Base-by-base conservation (phyloP, 108 stramenopile species). In the Schizochytrium sp. region DNA sequence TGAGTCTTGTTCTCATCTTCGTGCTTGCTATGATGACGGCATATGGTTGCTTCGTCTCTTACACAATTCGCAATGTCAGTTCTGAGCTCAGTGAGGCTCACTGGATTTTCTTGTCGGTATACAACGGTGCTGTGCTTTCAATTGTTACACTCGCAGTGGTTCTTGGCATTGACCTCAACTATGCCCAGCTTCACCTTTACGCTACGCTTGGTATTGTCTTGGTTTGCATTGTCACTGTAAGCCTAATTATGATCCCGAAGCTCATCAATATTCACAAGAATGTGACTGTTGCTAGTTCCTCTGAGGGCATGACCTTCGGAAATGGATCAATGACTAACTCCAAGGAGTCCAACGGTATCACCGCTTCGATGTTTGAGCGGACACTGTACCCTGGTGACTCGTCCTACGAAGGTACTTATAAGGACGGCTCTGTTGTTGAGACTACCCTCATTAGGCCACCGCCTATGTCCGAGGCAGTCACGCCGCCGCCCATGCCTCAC, bases 41-140 rank as follows among this genome's bases (percentile, higher is more conserved):
- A 4, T 64, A 64, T 42, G 61, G 61, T 42, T 64, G 61, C 61
- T 64, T 64, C 19, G 61, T 64, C 61, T 64, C 61, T 38, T 64
- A 42, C 61, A 38, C 38, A 42, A 64, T 64, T 42, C 61, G 61
- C 61, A 64, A 64, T 42, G 61, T 64, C 17, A 64, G 61, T 42
- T 64, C 61, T 4, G 61, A 64, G 61, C 61, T 64, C 61, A 64
- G 61, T 13, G 61, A 64, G 61, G 8, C 61, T 38, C 61, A 42
- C 8, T 64, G 61, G 61, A 64, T 64, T 13, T 64, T 64, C 12
- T 10, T 64, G 8, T 64, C 61, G 41, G 61, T 64, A 38, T 64
- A 64, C 61, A 64, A 64, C 42, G 61, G 61, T 64, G 61, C 61
- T 64, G 41, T 64, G 61, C 12, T 64, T 4, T 64, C 61, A 38